Base-by-base conservation (phyloP, 1,284 basidiomycete species). In the Anthracocystis setariae region DNA sequence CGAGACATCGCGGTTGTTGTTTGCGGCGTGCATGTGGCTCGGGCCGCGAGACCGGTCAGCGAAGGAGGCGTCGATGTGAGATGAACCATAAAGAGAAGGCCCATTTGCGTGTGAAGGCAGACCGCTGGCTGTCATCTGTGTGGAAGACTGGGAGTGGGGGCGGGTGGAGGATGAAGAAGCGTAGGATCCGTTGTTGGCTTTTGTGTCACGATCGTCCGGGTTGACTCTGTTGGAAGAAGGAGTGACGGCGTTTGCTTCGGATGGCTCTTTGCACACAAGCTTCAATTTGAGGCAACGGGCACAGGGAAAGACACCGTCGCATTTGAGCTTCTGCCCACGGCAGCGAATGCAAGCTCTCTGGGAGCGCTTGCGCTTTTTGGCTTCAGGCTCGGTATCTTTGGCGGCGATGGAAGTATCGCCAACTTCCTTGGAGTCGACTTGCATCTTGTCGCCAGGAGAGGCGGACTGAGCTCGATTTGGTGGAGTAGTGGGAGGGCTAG, bases 311-410 rank as follows among this genome's bases (percentile, higher is more conserved):
- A 72, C 69, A 32, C 69, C 69, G 24, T 72, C 69, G 33, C 69
- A 72, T 24, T 72, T 72, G 44, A 72, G 69, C 48, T 72, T 72
- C 46, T 72, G 69, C 33, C 69, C 63, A 13, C 63, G 62, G 20
- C 69, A 72, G 3, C 69, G 58, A n/a, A 72, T 55, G 55, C 69
- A 72, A 23, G 69, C 69, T 18, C 69, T 51, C 40, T 72, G 69
- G 2, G 69, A 72, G n/a, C 69, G 62, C 35, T 72, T 72, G 20
- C 69, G 62, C 55, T 72, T 72, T 46, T 72, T 72, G 44, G 58
- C 46, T 32, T 72, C 69, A 4, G 69, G 58, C 46, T 67, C 63
- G 9, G 35, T 35, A 17, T 72, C 69, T 38, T 72, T 72, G 24
- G 35, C 37, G 25, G 23, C 40, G 38, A 29, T 21, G 3, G 35